A percentile compares a stretch with the other conserved stretches of the same genome.
These are phyloP conservation scores for Sarocladiaceae sp. DNA, from an alignment of 2,329 filamentous ascomycete species.

Conservation along the genomic window DNA sequence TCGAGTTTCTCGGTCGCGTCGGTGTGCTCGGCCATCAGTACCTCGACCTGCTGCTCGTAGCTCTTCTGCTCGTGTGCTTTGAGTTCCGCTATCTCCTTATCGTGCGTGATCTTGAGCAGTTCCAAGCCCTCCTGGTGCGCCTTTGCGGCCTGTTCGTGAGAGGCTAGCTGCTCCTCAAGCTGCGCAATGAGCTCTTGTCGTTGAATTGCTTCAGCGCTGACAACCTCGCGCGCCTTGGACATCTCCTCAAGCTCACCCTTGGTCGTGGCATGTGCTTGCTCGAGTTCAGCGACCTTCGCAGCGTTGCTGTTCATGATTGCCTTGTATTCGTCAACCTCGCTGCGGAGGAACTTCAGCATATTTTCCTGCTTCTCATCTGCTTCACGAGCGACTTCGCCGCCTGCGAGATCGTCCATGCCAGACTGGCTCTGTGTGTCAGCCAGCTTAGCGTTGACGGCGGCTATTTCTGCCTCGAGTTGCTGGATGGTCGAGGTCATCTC, in stretches of 20 bases:
- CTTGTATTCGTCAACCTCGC: constrained; percentile 77
- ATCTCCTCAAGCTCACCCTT: constrained; percentile 63
- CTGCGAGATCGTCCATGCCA: constrained; percentile 32
- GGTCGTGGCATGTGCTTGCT: constrained; percentile 62
- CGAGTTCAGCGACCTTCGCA: constrained; percentile 64
- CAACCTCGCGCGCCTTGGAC: constrained; percentile 51
- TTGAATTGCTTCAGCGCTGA: constrained; percentile 34
- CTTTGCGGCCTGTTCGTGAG: constrained; percentile 53
- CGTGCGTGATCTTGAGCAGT: constrained; percentile 42
- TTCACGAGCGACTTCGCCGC: constrained; percentile 25
- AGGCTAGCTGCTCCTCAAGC: constrained; percentile 52
- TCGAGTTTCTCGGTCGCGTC: constrained; percentile 51
- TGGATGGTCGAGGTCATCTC: constrained; percentile 66
- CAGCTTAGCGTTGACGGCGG: constrained; percentile 46
- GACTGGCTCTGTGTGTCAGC: constrained; percentile 33
- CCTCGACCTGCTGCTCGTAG: constrained; percentile 50
- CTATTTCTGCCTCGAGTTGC: constrained; percentile 60
- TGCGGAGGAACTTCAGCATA: constrained; percentile 56
- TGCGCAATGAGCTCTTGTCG: constrained; percentile 43
- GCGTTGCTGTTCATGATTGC: constrained; percentile 62
- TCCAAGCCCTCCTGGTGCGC: constrained; percentile 45
- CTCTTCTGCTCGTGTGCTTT: constrained; percentile 44
- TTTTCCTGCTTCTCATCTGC: constrained; percentile 41
- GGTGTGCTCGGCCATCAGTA: constrained; percentile 56
- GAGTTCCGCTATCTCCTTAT: constrained; percentile 43